A percentile compares a stretch with the other conserved stretches of the same genome.
phyloP scores from a whole-genome alignment of 78 protist species.

The Dictyostelium brefeldianum region DNA sequence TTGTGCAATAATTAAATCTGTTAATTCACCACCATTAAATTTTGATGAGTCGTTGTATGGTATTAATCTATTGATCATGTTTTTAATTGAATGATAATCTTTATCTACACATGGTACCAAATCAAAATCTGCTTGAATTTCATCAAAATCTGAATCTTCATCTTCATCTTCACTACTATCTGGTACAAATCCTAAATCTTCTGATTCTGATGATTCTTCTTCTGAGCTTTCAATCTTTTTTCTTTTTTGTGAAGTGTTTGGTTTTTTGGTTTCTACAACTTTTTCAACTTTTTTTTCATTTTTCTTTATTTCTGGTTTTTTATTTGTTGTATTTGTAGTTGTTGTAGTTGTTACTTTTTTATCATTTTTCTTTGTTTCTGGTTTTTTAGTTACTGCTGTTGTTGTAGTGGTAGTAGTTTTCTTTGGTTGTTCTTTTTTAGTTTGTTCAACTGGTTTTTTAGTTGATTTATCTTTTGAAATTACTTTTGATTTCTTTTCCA shows the following conservation, averaged over 20 bases:
- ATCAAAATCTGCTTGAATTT: constrained; percentile 55
- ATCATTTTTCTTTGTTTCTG: background rate
- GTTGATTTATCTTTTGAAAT: too few species aligned
- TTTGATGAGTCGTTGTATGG: constrained; percentile 38
- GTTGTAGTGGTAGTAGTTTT: background rate
- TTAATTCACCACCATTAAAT: constrained; percentile 54
- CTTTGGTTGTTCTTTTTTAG: too few species aligned
- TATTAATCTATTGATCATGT: constrained; percentile 31
- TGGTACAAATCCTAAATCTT: background rate
- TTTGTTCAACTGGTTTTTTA: too few species aligned
- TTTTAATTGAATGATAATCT: constrained; percentile 71
- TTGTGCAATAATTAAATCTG: constrained; percentile 52
- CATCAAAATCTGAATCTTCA: constrained; percentile 10
- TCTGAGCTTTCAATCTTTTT: background rate
- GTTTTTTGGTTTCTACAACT: background rate
- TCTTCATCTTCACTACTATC: constrained; percentile 33
- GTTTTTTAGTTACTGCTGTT: background rate
- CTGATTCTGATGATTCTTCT: background rate
- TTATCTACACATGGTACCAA: constrained; percentile 17
- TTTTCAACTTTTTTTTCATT: background rate
- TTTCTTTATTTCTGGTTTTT: background rate
- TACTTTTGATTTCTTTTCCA: too few species aligned
- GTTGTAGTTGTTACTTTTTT: background rate
- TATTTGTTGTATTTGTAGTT: background rate
- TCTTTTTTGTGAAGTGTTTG: background rate